Conservation (phyloP, 257 asterid species). For the Solanum verrucosum region DNA sequence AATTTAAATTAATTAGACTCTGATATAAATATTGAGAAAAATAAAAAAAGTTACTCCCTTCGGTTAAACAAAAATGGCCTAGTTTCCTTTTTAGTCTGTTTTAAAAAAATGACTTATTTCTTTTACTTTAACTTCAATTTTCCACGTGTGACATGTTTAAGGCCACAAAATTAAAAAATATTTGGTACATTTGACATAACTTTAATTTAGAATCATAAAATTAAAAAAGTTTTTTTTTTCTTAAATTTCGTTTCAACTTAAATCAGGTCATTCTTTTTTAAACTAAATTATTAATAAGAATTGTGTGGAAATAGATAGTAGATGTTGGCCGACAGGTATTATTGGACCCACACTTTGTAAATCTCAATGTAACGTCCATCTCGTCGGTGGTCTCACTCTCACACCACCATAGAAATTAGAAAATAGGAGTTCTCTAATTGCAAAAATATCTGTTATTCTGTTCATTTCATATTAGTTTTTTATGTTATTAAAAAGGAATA, state of each 20-base stretch:
- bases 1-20: too few relatives aligned
- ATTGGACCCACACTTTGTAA: background rate
- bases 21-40: too few relatives aligned
- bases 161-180: rapidly evolving
- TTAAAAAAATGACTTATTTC: rapidly evolving
- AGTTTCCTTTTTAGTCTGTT: too few relatives aligned
- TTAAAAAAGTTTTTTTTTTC: too few relatives aligned
- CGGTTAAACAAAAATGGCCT: rapidly evolving
- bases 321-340: background rate
- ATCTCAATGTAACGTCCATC: background rate
- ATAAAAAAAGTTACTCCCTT: too few relatives aligned
- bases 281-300: too few relatives aligned
- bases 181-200: too few relatives aligned
- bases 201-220: too few relatives aligned
- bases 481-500: too few relatives aligned
- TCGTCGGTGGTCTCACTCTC: background rate
- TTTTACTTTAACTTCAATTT: too few relatives aligned
- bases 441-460: background rate
- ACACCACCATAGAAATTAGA: background rate
- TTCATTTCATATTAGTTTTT: too few relatives aligned
- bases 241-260: rapidly evolving
- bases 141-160: too few relatives aligned
- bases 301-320: background rate
- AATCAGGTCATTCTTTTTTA: rapidly evolving
- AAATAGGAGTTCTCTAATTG: background rate